These are phyloP conservation scores for Epichloe sylvatica DNA, from an alignment of 2,329 filamentous ascomycete species.

Conservation along the genomic window DNA sequence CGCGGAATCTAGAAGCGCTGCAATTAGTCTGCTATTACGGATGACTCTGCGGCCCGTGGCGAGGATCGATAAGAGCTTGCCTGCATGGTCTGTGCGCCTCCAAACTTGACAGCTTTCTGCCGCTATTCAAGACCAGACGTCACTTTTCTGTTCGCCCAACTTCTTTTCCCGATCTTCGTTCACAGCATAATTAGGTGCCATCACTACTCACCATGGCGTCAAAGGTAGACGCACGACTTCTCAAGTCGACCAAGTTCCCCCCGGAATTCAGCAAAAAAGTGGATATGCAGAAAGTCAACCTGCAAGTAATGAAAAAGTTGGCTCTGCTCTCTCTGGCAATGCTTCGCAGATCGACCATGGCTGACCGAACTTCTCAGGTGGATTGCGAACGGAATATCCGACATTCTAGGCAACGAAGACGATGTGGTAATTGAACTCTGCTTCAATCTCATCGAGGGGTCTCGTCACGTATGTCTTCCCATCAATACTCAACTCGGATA, in stretches of 20 bases:
- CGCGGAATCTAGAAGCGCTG: no score
- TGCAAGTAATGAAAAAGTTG: constrained; percentile 95
- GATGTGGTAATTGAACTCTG: constrained; percentile 87
- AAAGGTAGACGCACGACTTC: constrained; percentile 74
- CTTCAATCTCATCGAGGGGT: constrained; percentile 56
- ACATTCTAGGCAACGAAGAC: constrained; percentile 83
- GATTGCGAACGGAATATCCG: constrained; percentile 79
- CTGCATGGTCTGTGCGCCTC: constrained; percentile 3
- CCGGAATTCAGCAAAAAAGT: constrained; percentile 84
- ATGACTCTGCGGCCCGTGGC: not conserved
- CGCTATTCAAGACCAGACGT: constrained; percentile 9
- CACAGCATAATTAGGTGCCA: not conserved
- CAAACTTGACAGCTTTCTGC: not conserved
- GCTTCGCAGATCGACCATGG: not conserved
- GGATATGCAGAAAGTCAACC: constrained; percentile 92
- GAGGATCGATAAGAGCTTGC: not conserved
- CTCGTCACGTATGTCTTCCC: constrained; percentile 47
- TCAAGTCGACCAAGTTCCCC: constrained; percentile 87
- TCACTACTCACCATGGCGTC: constrained; percentile 49
- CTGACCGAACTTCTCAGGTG: constrained; percentile 45
- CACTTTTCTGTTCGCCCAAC: not conserved
- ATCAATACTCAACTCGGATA: not conserved
- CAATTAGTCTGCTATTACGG: no score
- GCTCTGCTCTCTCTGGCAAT: constrained; percentile 14
- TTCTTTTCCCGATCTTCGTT: not conserved